These are phyloP conservation scores for Dactylellina haptotyla DNA, from an alignment of 2,329 filamentous ascomycete genomes.

Conservation along the genomic window DNA sequence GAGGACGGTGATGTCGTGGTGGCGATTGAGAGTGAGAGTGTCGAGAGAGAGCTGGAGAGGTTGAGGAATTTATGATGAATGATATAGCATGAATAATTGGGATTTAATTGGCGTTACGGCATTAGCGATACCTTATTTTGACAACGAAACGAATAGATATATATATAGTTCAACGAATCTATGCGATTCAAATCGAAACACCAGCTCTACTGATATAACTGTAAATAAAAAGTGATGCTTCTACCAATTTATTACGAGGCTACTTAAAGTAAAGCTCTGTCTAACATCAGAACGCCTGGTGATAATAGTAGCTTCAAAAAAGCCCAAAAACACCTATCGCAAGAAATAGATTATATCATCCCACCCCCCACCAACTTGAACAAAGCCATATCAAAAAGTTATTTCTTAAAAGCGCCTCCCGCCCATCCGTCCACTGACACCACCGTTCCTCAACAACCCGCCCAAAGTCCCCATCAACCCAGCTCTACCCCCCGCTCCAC, in stretches of 20 bases:
- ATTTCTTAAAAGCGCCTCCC: constrained; percentile 87
- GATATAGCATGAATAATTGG: not conserved
- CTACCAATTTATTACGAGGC: too few relatives aligned
- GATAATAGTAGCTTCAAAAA: not conserved
- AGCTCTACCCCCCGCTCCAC: constrained; percentile 79
- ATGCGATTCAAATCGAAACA: too few relatives aligned
- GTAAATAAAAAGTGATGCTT: too few relatives aligned
- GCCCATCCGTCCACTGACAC: constrained; percentile 73
- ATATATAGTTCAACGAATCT: too few relatives aligned
- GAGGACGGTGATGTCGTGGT: constrained; percentile 23
- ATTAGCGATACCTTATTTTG: not conserved
- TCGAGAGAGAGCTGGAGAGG: constrained; percentile 24
- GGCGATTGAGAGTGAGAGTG: constrained; percentile 26
- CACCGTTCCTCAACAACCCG: constrained; percentile 82
- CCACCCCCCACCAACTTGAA: constrained; percentile 63
- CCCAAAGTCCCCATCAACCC: constrained; percentile 72
- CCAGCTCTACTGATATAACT: too few relatives aligned
- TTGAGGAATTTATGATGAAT: constrained; percentile 5
- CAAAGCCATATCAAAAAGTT: too few relatives aligned
- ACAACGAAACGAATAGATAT: not conserved
- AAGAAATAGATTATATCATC: not conserved
- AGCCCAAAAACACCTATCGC: not conserved
- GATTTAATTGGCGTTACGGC: not conserved
- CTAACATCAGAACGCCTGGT: too few relatives aligned
- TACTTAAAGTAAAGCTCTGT: not conserved